phyloP scores from a whole-genome alignment of 306 rosid genomes.

The Pyrus communis region DNA sequence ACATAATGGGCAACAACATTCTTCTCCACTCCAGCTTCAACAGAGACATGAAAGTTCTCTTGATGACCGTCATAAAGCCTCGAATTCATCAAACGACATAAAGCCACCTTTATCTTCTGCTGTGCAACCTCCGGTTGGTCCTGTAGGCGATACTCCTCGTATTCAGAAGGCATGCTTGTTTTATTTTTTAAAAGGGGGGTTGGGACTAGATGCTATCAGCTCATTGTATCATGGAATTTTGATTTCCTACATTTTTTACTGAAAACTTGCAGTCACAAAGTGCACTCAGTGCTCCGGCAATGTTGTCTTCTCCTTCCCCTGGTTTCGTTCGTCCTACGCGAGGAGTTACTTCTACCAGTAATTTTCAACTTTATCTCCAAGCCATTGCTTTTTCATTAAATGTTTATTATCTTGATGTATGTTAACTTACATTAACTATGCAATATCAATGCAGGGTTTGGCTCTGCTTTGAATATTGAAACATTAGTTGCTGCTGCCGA shows the following conservation, averaged over 20 bases:
- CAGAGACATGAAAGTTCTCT: constrained; percentile 63
- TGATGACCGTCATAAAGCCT: constrained; percentile 61
- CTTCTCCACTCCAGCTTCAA: constrained; percentile 58
- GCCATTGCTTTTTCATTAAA: neutral
- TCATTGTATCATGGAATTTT: neutral
- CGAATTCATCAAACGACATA: constrained; percentile 45
- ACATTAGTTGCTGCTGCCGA: constrained; percentile 96
- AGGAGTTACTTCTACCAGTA: constrained; percentile 67
- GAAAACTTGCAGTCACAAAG: constrained; percentile 48
- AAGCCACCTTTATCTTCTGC: constrained; percentile 54
- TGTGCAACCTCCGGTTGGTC: constrained; percentile 49
- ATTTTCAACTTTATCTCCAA: constrained; percentile 10
- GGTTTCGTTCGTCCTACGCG: constrained; percentile 77
- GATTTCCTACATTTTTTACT: neutral
- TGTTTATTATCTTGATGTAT: neutral
- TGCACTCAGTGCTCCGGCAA: constrained; percentile 33
- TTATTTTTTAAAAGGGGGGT: neutral
- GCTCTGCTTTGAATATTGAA: constrained; percentile 94
- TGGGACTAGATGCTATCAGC: neutral
- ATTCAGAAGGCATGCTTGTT: constrained; percentile 49
- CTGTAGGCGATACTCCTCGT: constrained; percentile 41
- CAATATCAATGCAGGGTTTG: constrained; percentile 57
- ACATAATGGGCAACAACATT: constrained; percentile 58
- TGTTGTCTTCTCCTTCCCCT: constrained; percentile 62
- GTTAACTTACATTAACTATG: constrained; percentile 6